Conservation (phyloP, 257 asterid genomes). For the Nicotiana paniculata region DNA sequence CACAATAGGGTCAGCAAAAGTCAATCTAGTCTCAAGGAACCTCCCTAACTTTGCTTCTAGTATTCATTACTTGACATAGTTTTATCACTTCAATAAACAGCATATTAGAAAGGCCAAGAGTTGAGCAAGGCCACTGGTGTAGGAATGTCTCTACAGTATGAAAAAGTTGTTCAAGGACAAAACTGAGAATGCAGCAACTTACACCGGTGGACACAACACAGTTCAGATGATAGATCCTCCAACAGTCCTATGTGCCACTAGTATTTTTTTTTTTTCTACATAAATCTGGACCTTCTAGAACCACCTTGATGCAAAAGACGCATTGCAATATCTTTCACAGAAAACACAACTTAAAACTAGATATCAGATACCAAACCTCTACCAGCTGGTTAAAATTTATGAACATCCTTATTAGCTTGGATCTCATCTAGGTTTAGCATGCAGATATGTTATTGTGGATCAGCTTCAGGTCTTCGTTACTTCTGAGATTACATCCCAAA, state of each 20-base stretch:
- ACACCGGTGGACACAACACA: neutral
- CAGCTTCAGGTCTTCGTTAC: neutral
- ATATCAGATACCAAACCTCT: neutral
- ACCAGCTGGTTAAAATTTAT: neutral
- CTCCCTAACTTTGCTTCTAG: neutral
- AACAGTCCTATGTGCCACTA: neutral
- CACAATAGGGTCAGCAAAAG: neutral
- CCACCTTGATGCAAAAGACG: neutral
- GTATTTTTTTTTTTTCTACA: too few relatives aligned
- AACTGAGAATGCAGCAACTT: neutral
- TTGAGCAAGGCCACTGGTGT: neutral
- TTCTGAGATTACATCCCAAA: neutral
- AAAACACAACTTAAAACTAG: neutral
- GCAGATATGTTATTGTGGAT: neutral
- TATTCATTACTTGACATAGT: neutral
- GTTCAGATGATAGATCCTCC: neutral
- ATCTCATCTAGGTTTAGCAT: neutral
- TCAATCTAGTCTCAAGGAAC: neutral
- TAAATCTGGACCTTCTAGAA: neutral
- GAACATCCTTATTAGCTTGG: neutral
- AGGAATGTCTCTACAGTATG: neutral
- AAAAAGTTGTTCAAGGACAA: neutral
- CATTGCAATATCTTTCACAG: neutral
- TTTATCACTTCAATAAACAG: neutral
- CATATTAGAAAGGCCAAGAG: neutral